Percentiles rank a stretch among this genome's conserved stretches.
Conservation (phyloP, 768 basidiomycete genomes). For the Suillus luteus region DNA sequence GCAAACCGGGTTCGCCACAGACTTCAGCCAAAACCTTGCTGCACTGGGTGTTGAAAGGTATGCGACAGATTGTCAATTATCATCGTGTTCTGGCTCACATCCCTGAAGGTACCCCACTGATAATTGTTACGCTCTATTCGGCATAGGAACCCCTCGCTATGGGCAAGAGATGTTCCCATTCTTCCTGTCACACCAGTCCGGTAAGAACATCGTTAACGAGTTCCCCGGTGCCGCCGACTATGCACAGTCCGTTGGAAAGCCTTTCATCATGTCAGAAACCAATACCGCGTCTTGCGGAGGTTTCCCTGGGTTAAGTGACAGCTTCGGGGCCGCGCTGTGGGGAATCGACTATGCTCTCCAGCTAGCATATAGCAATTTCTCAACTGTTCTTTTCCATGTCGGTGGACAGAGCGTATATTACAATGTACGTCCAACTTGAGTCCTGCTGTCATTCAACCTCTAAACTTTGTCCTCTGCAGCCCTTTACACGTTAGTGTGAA, state of each 20-base stretch:
- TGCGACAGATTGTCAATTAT: neutral
- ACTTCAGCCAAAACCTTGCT: constrained; percentile 43
- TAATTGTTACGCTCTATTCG: constrained; percentile 59
- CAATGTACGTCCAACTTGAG: constrained; percentile 45
- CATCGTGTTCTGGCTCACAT: constrained; percentile 14
- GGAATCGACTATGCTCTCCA: constrained; percentile 53
- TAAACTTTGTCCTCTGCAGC: constrained; percentile 23
- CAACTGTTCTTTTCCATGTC: constrained; percentile 47
- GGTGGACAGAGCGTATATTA: constrained; percentile 68
- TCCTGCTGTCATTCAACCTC: no score
- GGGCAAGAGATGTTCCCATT: constrained; percentile 50
- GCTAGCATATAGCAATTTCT: constrained; percentile 52
- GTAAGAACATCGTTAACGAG: constrained; percentile 44
- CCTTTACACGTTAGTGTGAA: constrained; percentile 39
- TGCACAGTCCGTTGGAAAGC: constrained; percentile 40
- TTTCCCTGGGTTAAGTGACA: constrained; percentile 55
- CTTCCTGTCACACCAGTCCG: constrained; percentile 56
- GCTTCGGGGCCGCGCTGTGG: constrained; percentile 57
- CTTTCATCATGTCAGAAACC: constrained; percentile 59
- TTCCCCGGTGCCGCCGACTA: constrained; percentile 53
- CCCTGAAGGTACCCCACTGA: constrained; percentile 54
- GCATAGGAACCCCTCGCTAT: constrained; percentile 39
- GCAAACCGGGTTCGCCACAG: constrained; percentile 51
- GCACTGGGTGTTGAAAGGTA: constrained; percentile 60
- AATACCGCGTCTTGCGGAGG: constrained; percentile 56